Percentiles rank a stretch among this genome's conserved stretches.
Conservation (phyloP, 495 filamentous ascomycete genomes). For the Ascobolus immersus region DNA sequence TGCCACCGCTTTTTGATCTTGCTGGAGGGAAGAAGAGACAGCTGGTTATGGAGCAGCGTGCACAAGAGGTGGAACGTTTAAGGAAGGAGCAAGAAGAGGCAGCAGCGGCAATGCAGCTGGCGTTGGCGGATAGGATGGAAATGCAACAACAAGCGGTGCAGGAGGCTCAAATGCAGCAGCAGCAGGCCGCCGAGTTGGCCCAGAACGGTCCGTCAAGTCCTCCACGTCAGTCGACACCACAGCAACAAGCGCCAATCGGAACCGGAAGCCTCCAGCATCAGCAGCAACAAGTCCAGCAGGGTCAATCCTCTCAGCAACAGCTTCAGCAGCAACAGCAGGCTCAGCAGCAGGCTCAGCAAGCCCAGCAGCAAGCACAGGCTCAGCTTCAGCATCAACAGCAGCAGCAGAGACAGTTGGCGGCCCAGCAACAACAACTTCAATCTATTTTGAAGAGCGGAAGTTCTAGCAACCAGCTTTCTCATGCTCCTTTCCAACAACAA, state of each 20-base stretch:
- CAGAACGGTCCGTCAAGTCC: too few species aligned
- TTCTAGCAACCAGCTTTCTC: neutral
- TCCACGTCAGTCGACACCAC: too few species aligned
- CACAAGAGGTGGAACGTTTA: conserved; percentile 7
- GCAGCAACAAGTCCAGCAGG: conserved; percentile 4
- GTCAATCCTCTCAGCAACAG: conserved; percentile 9
- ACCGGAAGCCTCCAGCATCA: conserved; percentile 12
- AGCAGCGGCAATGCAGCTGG: conserved; percentile 9
- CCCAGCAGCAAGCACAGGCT: neutral
- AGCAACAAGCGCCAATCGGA: conserved; percentile 8
- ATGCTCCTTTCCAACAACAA: neutral
- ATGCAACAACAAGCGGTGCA: neutral
- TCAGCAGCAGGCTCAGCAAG: conserved; percentile 6
- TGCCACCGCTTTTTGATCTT: conserved; percentile 57
- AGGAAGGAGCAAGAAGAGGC: conserved; percentile 8
- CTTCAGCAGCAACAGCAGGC: conserved; percentile 4
- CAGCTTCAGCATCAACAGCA: neutral
- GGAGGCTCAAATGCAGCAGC: neutral
- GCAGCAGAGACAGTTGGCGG: neutral
- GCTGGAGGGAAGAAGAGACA: conserved; percentile 47
- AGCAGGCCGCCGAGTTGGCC: neutral
- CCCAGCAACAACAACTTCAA: neutral
- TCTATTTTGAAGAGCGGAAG: neutral
- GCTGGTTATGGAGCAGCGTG: conserved; percentile 31
- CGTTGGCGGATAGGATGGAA: neutral